Conservation (phyloP, 192 early-diverging fungal species). For the Coemansia sp. region DNA sequence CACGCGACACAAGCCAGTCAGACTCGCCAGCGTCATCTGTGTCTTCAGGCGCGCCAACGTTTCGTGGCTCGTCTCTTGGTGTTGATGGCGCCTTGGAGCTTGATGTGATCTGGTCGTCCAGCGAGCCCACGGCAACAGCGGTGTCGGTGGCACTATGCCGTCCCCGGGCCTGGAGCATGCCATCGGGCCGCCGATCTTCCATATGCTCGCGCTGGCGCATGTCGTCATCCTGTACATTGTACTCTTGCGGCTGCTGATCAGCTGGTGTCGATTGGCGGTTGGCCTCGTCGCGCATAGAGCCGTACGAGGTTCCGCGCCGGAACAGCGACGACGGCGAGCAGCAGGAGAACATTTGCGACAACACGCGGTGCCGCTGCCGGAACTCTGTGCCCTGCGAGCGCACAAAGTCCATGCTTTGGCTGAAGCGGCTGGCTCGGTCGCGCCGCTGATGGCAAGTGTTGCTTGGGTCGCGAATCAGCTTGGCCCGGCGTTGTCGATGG, state of each 20-base stretch:
- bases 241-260: constrained; percentile 2
- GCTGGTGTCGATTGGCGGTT: constrained; percentile 4
- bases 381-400: constrained; percentile 29
- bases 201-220: constrained; percentile 1
- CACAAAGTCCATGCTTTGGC: constrained; percentile 54
- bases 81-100: constrained; percentile 32
- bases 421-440: constrained; percentile 26
- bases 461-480: constrained; percentile 51
- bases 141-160: constrained; percentile 31
- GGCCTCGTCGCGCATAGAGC: constrained; percentile 44
- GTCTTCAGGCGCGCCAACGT: constrained; percentile 12
- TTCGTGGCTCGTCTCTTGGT: constrained; percentile 13
- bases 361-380: constrained; percentile 23
- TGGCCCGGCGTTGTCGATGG: constrained; percentile 34
- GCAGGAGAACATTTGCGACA: constrained; percentile 49
- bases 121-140: constrained; percentile 43
- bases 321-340: constrained; percentile 52
- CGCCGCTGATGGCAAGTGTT: constrained; percentile 48
- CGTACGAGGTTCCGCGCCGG: constrained; percentile 44
- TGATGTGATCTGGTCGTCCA: constrained; percentile 25
- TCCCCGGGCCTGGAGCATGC: background rate
- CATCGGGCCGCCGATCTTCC: constrained; percentile 3
- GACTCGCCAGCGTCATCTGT: constrained; percentile 27
- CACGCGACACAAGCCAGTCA: constrained; percentile 42
- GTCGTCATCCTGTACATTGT: constrained; percentile 11